Conservation (phyloP, 2,329 filamentous ascomycete species). For the Mycocentrospora acerina region DNA sequence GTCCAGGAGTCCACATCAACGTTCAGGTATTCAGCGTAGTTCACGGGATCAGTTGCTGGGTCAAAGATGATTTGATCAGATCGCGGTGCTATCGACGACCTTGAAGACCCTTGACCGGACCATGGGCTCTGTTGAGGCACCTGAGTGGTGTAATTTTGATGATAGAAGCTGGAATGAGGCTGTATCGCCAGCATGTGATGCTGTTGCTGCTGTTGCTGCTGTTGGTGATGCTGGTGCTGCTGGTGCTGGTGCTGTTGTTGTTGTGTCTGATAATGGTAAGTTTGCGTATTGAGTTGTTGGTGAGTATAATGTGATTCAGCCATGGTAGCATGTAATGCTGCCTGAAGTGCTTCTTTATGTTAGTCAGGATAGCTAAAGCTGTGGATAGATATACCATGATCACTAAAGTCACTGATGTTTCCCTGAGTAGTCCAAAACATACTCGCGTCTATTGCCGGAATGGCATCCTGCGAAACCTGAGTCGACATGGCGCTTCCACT, state of each 20-base stretch:
- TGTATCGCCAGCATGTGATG: slow-evolving; percentile 19
- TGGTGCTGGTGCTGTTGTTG: slow-evolving; percentile 14
- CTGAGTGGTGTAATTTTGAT: slow-evolving; percentile 28
- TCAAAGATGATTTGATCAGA: slow-evolving; percentile 35
- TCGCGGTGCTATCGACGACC: slow-evolving; percentile 28
- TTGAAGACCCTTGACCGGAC: slow-evolving; percentile 31
- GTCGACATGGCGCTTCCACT: slow-evolving; percentile 26
- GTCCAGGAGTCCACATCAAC: slow-evolving; percentile 27
- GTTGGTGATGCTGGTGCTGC: not conserved
- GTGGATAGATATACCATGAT: slow-evolving; percentile 22
- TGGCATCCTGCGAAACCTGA: slow-evolving; percentile 23
- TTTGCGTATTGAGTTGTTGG: slow-evolving; percentile 19
- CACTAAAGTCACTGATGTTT: slow-evolving; percentile 12
- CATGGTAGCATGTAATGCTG: slow-evolving; percentile 24
- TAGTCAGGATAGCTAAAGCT: slow-evolving; percentile 6
- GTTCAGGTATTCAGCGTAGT: slow-evolving; percentile 21
- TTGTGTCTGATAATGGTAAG: slow-evolving; percentile 24
- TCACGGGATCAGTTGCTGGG: slow-evolving; percentile 27
- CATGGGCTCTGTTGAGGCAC: slow-evolving; percentile 33
- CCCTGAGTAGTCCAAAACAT: slow-evolving; percentile 26
- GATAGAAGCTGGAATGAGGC: slow-evolving; percentile 18
- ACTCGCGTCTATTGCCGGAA: slow-evolving; percentile 23
- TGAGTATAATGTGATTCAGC: slow-evolving; percentile 23
- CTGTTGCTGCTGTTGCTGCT: slow-evolving; percentile 10
- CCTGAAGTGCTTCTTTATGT: slow-evolving; percentile 25